phyloP scores from a whole-genome alignment of 352 stramenopile species.

The Bremia lactucae region DNA sequence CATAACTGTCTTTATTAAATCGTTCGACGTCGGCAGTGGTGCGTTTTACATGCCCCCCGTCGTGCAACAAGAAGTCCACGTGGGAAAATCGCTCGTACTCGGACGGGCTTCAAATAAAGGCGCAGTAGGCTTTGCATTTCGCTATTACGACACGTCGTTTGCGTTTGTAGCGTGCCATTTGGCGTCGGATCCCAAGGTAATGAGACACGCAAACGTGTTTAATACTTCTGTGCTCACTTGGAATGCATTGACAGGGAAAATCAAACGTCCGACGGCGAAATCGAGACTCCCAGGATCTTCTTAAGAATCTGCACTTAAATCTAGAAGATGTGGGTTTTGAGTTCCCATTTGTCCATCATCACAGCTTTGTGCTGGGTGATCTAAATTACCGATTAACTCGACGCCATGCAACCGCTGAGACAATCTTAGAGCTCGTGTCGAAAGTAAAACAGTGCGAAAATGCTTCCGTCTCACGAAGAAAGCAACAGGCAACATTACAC shows the following conservation, averaged over 20 bases:
- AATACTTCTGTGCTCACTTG: too few species aligned
- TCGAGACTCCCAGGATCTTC: conserved; percentile 52
- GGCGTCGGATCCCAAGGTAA: conserved; percentile 72
- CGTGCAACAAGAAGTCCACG: conserved; percentile 60
- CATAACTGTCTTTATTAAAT: conserved; percentile 72
- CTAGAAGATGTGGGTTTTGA: conserved; percentile 76
- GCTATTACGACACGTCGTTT: conserved; percentile 81
- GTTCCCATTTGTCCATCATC: conserved; percentile 76
- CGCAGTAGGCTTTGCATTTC: conserved; percentile 80
- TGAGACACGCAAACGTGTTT: background rate
- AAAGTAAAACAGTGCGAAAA: conserved; percentile 31
- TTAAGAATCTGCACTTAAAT: conserved; percentile 74
- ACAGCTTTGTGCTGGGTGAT: conserved; percentile 85
- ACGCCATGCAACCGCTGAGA: conserved; percentile 30
- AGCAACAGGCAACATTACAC: conserved; percentile 18
- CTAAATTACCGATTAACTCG: conserved; percentile 85
- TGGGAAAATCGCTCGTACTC: conserved; percentile 67
- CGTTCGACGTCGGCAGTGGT: conserved; percentile 47
- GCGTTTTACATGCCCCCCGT: conserved; percentile 77
- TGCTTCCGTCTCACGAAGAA: conserved; percentile 10
- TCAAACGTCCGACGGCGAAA: conserved; percentile 73
- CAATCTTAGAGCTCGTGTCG: conserved; percentile 54
- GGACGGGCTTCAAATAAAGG: conserved; percentile 84
- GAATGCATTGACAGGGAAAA: conserved; percentile 26
- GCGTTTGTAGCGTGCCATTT: conserved; percentile 84